These are phyloP conservation scores for Chrysoporthe deuterocubensis DNA, from an alignment of 2,329 filamentous ascomycete species.

Conservation along the genomic window DNA sequence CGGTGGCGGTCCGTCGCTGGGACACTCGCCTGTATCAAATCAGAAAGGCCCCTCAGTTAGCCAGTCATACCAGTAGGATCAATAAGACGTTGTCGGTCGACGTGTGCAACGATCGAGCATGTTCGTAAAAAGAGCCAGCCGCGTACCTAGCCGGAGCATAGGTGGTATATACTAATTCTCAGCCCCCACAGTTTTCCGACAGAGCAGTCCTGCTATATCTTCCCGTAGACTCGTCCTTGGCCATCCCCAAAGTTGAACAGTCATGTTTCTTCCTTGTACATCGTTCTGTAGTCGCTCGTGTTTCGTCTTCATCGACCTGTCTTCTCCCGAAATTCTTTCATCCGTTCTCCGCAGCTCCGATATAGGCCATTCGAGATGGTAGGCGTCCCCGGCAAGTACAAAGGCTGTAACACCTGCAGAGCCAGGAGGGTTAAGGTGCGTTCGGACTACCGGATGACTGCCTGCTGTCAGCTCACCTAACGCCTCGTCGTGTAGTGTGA, in stretches of 20 bases:
- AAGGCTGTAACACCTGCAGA: conserved; percentile 66
- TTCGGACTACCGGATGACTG: neutral
- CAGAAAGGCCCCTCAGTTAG: neutral
- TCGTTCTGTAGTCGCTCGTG: neutral
- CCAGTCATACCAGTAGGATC: neutral
- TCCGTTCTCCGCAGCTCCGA: neutral
- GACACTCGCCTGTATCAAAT: neutral
- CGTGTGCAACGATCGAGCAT: neutral
- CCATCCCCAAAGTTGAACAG: neutral
- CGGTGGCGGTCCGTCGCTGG: neutral
- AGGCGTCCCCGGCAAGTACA: conserved; percentile 66
- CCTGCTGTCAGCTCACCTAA: conserved; percentile 8
- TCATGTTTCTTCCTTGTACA: neutral
- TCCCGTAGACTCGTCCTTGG: neutral
- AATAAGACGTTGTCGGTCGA: neutral
- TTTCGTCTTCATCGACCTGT: neutral
- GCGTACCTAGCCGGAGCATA: neutral
- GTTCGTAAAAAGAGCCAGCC: neutral
- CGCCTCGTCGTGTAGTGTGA: conserved; percentile 53
- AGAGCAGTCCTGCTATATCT: neutral
- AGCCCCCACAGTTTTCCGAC: neutral
- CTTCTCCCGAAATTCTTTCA: neutral
- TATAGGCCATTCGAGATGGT: conserved; percentile 49
- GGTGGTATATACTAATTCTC: neutral
- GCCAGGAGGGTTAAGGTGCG: conserved; percentile 61